Evolutionary conservation across 2,329 filamentous ascomycete species (phyloP).

Genomic region (Aspergillus tanneri): DNA sequence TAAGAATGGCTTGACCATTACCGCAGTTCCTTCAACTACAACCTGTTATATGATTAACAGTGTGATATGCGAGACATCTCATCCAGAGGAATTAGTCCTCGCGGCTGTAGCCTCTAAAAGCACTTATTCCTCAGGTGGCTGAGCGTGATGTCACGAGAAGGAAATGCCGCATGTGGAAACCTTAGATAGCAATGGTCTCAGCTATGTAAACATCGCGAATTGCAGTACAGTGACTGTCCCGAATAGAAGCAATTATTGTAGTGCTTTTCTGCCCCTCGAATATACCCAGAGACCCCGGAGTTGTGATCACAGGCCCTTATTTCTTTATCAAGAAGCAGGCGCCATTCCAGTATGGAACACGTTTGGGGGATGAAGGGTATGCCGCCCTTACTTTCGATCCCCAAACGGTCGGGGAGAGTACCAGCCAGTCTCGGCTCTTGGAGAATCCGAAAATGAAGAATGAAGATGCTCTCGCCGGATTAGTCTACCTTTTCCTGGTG

Average conservation of each 20-base stretch:
- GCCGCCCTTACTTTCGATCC: constrained; percentile 33
- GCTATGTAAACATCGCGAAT: too few relatives aligned
- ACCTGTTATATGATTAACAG: too few relatives aligned
- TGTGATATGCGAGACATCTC: too few relatives aligned
- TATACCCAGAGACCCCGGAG: constrained; percentile 25
- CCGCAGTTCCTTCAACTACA: too few relatives aligned
- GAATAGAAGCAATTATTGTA: constrained; percentile 23
- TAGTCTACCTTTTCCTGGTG: constrained; percentile 33
- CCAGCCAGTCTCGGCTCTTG: constrained; percentile 27
- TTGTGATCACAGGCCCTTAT: constrained; percentile 25
- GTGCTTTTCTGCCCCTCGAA: constrained; percentile 22
- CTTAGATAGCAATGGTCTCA: too few relatives aligned
- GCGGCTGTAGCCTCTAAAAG: too few relatives aligned
- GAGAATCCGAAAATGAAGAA: constrained; percentile 35
- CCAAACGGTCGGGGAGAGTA: constrained; percentile 32
- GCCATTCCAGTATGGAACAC: constrained; percentile 30
- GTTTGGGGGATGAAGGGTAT: constrained; percentile 33
- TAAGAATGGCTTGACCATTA: too few relatives aligned
- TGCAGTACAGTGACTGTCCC: too few relatives aligned
- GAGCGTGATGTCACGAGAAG: too few relatives aligned
- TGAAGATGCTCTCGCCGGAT: constrained; percentile 27
- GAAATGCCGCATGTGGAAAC: too few relatives aligned
- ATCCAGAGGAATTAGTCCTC: too few relatives aligned
- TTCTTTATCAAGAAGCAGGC: constrained; percentile 35
- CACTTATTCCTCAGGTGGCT: too few relatives aligned